Base-by-base conservation (phyloP, 2,329 filamentous ascomycete genomes). In the Colletotrichum sp. region DNA sequence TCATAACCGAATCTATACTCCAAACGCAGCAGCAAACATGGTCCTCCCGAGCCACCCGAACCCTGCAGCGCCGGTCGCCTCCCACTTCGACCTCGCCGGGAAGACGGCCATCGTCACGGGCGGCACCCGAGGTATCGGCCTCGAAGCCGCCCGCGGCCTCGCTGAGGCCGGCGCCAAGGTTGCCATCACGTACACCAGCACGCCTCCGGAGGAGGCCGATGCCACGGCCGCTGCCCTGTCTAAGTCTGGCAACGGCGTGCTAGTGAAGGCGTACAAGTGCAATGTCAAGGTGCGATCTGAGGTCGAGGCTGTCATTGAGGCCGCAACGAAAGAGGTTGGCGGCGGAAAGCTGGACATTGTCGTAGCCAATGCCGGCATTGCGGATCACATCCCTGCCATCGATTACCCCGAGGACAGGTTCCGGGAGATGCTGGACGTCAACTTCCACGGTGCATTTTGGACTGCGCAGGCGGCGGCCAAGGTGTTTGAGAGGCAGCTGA, bases 301-400 rank as follows among this genome's bases (percentile, higher is more conserved):
- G 6, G 80, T 85, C 3, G 81, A 83, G 70, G 78, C 80, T 4
- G 71, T 74, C 13, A 64, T 74, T 16, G 71, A 70, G 59, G 79
- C 82, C 5, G 84, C 84, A 0, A 82, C 83, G 12, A 78, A 82
- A 55, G 86, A 87, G 32, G 71, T 74, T 3, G 71, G 22, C 80
- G 86, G 83, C 52, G 82, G 83, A 6, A 84, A 85, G 32, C 78
- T 87, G 6, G 85, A 87, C 75, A 81, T 88, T 36, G 79, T 86
- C 25, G 85, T 88, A 2, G 86, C 86, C 25, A 87, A 87, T 65
- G 85, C 86, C 6, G 86, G 86, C 3, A 83, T 87, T 39, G 80
- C 82, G 8, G 82, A 82, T 7, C 80, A 86, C 66, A 80, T 83
- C 30, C 80, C 85, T 1, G 85, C 84, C 8, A 73, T 83, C 7